Evolutionary conservation across 192 early-diverging fungal genomes (phyloP).

Genomic region (Backusella westeae): DNA sequence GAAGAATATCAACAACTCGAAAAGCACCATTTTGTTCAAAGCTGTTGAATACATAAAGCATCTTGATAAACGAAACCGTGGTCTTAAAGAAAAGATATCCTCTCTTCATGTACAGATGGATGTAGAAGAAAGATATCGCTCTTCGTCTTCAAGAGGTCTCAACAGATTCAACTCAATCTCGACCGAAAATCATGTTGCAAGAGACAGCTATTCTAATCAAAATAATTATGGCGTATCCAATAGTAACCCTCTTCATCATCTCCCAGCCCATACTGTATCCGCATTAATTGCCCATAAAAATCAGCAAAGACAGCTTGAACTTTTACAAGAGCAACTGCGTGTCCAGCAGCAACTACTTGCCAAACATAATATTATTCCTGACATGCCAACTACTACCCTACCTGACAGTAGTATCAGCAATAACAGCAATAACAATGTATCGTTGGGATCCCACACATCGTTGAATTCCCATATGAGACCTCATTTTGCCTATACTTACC

Average conservation of each 20-base stretch:
- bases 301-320: slow-evolving; percentile 27
- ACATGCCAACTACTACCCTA: not conserved
- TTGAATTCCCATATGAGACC: not conserved
- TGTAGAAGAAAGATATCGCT: slow-evolving; percentile 9
- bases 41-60: slow-evolving; percentile 64
- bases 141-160: not conserved
- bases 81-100: slow-evolving; percentile 20
- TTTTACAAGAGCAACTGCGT: slow-evolving; percentile 32
- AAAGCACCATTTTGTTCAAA: slow-evolving; percentile 65
- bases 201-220: not conserved
- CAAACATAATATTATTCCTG: slow-evolving; percentile 18
- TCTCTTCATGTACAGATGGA: slow-evolving; percentile 12
- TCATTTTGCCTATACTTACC: not conserved
- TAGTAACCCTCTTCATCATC: not conserved
- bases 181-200: not conserved
- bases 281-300: slow-evolving; percentile 34
- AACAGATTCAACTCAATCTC: not conserved
- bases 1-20: slow-evolving; percentile 65
- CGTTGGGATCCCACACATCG: not conserved
- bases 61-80: slow-evolving; percentile 55
- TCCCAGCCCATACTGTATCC: slow-evolving; percentile 13
- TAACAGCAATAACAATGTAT: not conserved
- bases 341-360: slow-evolving; percentile 27
- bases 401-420: not conserved
- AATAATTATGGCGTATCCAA: not conserved